Percentiles rank a stretch among this genome's conserved stretches.
Evolutionary conservation across 768 basidiomycete genomes (phyloP).

Genomic region (Xanthoconium purpureum): DNA sequence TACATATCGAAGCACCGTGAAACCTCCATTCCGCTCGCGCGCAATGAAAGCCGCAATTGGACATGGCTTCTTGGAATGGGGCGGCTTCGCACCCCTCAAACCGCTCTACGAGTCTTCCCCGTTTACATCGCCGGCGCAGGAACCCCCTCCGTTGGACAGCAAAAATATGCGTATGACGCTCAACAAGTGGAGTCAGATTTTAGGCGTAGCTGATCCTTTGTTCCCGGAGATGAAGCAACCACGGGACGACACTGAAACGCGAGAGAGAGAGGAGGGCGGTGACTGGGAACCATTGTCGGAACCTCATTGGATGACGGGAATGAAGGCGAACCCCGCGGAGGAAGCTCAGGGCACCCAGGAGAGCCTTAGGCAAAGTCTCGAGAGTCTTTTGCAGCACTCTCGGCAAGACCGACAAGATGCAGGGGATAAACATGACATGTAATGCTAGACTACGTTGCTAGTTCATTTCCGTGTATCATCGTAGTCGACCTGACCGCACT

Average conservation of each 20-base stretch:
- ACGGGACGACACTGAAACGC: constrained; percentile 1
- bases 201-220: constrained; percentile 30
- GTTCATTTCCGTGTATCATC: background rate
- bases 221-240: constrained; percentile 29
- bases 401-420: background rate
- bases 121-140: constrained; percentile 17
- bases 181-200: constrained; percentile 35
- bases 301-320: background rate
- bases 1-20: constrained; percentile 19
- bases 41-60: constrained; percentile 30
- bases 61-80: constrained; percentile 32
- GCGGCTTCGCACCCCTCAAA: constrained; percentile 30
- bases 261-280: background rate
- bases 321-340: background rate
- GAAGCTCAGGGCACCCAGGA: constrained; percentile 2
- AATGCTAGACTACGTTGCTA: background rate
- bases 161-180: constrained; percentile 30
- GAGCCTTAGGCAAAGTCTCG: constrained; percentile 26
- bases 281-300: constrained; percentile 30
- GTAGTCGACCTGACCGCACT: too few species aligned
- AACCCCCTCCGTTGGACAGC: constrained; percentile 17
- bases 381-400: constrained; percentile 15
- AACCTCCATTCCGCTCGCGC: constrained; percentile 29
- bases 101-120: constrained; percentile 32
- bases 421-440: background rate